These are phyloP conservation scores for Apophysomyces elegans DNA, from an alignment of 371 early-diverging fungal species.

Conservation along the genomic window DNA sequence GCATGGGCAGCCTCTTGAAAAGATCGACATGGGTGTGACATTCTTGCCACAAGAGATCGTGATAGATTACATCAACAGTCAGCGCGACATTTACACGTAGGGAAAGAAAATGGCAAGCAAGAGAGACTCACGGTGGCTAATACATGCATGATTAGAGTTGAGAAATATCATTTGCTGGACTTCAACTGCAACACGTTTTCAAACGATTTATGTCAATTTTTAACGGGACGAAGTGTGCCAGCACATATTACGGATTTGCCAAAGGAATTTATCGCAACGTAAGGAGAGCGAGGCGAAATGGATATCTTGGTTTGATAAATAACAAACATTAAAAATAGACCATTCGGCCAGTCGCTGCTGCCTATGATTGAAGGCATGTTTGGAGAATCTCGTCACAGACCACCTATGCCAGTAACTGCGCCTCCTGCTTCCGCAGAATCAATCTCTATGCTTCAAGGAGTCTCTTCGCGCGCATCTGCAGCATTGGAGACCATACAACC, in stretches of 20 bases:
- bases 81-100: constrained; percentile 67
- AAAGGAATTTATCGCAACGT: constrained; percentile 69
- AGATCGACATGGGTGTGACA: constrained; percentile 83
- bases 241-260: constrained; percentile 74
- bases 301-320: too few relatives aligned
- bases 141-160: constrained; percentile 43
- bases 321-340: constrained; percentile 42
- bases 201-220: constrained; percentile 78
- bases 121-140: background rate
- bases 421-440: constrained; percentile 16
- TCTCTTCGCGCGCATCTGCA: constrained; percentile 47
- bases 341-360: constrained; percentile 76
- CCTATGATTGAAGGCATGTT: constrained; percentile 86
- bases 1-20: constrained; percentile 75
- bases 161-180: constrained; percentile 88
- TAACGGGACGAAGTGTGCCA: constrained; percentile 81
- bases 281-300: constrained; percentile 16
- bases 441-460: constrained; percentile 30
- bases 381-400: constrained; percentile 53
- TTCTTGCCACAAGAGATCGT: constrained; percentile 80
- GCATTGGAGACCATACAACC: constrained; percentile 23
- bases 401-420: constrained; percentile 16
- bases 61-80: constrained; percentile 74
- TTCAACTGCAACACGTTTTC: constrained; percentile 90
- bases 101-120: background rate